Evolutionary conservation across 139 green algal genomes (phyloP).

Genomic region (Marvania coccoides): DNA sequence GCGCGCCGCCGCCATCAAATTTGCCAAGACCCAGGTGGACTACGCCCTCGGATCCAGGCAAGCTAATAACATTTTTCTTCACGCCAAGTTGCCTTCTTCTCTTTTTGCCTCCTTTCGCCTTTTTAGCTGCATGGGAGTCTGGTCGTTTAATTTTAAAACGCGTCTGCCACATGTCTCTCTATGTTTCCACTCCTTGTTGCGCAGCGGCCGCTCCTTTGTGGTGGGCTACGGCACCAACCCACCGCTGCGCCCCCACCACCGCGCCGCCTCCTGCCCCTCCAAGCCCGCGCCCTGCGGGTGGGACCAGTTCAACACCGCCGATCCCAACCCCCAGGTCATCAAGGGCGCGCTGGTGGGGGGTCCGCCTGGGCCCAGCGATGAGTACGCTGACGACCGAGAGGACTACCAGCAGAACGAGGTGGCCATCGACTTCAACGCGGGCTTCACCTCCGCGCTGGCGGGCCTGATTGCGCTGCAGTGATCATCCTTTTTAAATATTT

Average conservation of each 20-base stretch:
- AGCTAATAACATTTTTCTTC: too few relatives aligned
- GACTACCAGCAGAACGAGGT: slow-evolving; percentile 38
- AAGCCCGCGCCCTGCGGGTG: slow-evolving; percentile 31
- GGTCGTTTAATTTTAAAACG: too few relatives aligned
- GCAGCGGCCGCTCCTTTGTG: slow-evolving; percentile 25
- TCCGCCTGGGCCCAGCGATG: slow-evolving; percentile 16
- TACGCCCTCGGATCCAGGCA: slow-evolving; percentile 22
- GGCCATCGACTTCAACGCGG: slow-evolving; percentile 42
- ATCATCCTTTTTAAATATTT: too few relatives aligned
- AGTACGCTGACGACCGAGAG: slow-evolving; percentile 16
- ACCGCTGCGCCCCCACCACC: slow-evolving; percentile 31
- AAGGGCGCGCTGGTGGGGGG: slow-evolving; percentile 39
- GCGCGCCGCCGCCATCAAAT: slow-evolving; percentile 4
- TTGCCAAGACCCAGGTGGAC: slow-evolving; percentile 4
- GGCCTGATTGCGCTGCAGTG: too few relatives aligned
- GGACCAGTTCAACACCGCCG: slow-evolving; percentile 22
- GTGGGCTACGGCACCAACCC: slow-evolving; percentile 30
- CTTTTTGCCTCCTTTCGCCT: neutral
- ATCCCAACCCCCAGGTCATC: slow-evolving; percentile 33
- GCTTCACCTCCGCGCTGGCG: slow-evolving; percentile 17
- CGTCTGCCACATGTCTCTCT: too few relatives aligned
- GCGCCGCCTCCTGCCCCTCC: slow-evolving; percentile 32
- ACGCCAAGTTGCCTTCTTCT: neutral
- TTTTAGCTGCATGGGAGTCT: too few relatives aligned
- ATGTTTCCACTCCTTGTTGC: neutral